Evolutionary conservation across 805 yeast genomes (phyloP).

Genomic region (Yamadazyma takamatsuzukensis): DNA sequence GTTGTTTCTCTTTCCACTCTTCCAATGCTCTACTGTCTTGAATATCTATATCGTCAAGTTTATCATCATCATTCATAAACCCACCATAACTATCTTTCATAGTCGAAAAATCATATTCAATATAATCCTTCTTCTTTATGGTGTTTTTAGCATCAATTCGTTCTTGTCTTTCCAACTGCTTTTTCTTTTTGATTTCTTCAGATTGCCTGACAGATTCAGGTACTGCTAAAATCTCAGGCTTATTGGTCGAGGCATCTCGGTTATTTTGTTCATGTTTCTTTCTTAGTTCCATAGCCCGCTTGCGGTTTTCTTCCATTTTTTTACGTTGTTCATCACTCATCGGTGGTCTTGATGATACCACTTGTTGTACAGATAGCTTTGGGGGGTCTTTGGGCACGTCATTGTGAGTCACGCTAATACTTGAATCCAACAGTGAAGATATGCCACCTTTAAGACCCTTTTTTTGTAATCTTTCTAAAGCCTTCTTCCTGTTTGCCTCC

Average conservation of each 20-base stretch:
- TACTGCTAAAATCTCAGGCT: constrained; percentile 9
- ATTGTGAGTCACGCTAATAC: constrained; percentile 1
- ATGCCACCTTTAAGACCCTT: constrained; percentile 24
- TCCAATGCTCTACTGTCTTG: constrained; percentile 25
- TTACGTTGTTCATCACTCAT: constrained; percentile 47
- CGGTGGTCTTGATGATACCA: constrained; percentile 4
- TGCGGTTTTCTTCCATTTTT: constrained; percentile 50
- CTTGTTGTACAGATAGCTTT: neutral
- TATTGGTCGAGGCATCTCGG: constrained; percentile 30
- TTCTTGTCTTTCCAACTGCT: constrained; percentile 13
- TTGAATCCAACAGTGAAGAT: constrained; percentile 6
- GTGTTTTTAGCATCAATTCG: constrained; percentile 16
- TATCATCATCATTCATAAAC: constrained; percentile 42
- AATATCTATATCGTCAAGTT: constrained; percentile 12
- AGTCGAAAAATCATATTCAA: constrained; percentile 85
- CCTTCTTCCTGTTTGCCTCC: constrained; percentile 64
- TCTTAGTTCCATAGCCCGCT: constrained; percentile 47
- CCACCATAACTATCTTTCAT: constrained; percentile 91
- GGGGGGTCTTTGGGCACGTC: neutral
- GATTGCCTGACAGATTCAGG: constrained; percentile 6
- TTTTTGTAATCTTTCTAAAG: constrained; percentile 54
- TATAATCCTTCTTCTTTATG: constrained; percentile 62
- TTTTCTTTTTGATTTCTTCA: constrained; percentile 4
- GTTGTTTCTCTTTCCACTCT: constrained; percentile 48
- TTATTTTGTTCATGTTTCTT: constrained; percentile 29